phyloP scores from a whole-genome alignment of 352 stramenopile species.

The Phytopythium sindhum region DNA sequence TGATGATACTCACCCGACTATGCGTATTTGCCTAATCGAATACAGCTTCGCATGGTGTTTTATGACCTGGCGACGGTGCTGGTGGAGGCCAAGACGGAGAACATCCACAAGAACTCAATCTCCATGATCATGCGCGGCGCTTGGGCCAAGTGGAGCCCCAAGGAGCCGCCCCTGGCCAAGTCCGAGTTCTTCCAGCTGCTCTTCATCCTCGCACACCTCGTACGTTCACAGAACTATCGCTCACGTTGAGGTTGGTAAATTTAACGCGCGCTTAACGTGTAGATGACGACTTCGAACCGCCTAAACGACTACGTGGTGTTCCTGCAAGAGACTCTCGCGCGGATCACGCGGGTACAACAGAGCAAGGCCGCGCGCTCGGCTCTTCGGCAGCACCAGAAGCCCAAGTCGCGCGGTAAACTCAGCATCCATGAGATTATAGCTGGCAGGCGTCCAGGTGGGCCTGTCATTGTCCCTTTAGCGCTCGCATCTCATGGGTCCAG shows the following conservation, averaged over 20 bases:
- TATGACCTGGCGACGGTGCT: slow-evolving; percentile 72
- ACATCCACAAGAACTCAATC: slow-evolving; percentile 73
- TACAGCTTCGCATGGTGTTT: slow-evolving; percentile 58
- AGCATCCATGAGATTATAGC: slow-evolving; percentile 14
- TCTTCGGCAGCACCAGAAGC: slow-evolving; percentile 16
- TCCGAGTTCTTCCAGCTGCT: slow-evolving; percentile 61
- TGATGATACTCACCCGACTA: slow-evolving; percentile 1
- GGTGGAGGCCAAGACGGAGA: slow-evolving; percentile 75
- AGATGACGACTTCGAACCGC: slow-evolving; percentile 72
- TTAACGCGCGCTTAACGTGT: not conserved
- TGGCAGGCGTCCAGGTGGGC: not conserved
- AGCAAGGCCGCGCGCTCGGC: slow-evolving; percentile 32
- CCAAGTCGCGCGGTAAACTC: slow-evolving; percentile 22
- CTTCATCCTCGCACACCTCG: slow-evolving; percentile 72
- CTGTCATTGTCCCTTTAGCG: not conserved
- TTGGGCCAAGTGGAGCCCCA: slow-evolving; percentile 70
- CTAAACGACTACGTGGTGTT: slow-evolving; percentile 73
- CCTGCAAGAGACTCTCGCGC: slow-evolving; percentile 65
- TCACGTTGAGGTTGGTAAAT: not conserved
- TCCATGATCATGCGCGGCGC: slow-evolving; percentile 65
- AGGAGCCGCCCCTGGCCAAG: slow-evolving; percentile 49
- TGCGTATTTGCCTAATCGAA: not conserved
- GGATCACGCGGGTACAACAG: slow-evolving; percentile 44
- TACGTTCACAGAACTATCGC: slow-evolving; percentile 13
- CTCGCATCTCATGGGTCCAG: not conserved